Base-by-base conservation (phyloP, 495 filamentous ascomycete species). In the Aspergillus leporis region DNA sequence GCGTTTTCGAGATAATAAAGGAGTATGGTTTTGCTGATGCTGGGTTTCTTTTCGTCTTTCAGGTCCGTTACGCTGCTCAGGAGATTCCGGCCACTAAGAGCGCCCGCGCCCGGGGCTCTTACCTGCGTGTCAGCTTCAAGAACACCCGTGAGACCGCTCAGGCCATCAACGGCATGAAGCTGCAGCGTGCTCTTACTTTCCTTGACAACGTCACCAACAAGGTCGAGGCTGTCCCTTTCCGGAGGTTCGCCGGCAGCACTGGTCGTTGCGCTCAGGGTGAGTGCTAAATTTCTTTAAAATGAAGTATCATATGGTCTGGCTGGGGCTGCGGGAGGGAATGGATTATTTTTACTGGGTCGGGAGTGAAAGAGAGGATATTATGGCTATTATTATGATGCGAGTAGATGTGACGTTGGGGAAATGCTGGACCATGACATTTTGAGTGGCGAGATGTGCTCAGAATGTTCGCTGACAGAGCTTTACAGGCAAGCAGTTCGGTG, bases 91-190 rank as follows among this genome's bases (percentile, higher is more conserved):
- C 88, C 74, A 84, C 86, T 65, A 98, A 98, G 85, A 95, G 90
- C 78, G 95, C 94, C 77, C 91, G 92, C 81, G 87, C 93, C 72
- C 92, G 93, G 78, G 95, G 95, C 77, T 90, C 93, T 75, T 98
- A 98, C 86, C 91, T 99, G 66, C 93, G 94, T 70, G 92, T 97
- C 73, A 94, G 90, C 68, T 97, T 96, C 89, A 98, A 98, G 87
- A 98, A 98, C 87, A 97, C 94, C 78, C 91, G 93, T 74, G 95
- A 99, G 84, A 97, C 94, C 64, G 95, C 94, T 57, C 93, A 97
- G 83, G 92, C 93, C 62, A 92, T 98, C 87, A 97, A 91, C 80
- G 93, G 94, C 79, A 97, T 93, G 94, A 98, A 98, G 85, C 83
- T 98, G 71, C 81, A 88, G 78, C 94, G 94, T 72, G 95, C 94